Base-by-base conservation (phyloP, 306 rosid genomes). In the Trichosanthes cucumerina region DNA sequence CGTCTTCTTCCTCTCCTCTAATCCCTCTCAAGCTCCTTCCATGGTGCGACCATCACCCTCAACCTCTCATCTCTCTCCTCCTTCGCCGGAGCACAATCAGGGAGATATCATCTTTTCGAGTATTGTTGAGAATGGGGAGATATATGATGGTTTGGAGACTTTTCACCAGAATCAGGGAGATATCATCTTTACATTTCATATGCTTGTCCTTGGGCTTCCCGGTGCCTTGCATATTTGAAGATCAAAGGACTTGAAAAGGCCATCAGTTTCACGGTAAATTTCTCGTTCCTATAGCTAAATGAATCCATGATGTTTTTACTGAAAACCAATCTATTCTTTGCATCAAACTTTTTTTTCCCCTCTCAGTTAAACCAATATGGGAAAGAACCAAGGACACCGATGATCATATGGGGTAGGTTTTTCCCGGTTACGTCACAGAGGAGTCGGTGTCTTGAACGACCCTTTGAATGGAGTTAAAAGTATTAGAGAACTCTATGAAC, bases 181-280 rank as follows among this genome's bases (percentile, higher is more conserved):
- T 95, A 95, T 85, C 99, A 95, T 86, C 86, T 95, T 41, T 95
- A 91, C 53, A 53, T 91, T 81, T 92, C 99, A 15, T 95, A 91
- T 85, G 97, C 97, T 75, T 95, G 97, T 75, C 99, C 97, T 15
- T 95, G 97, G 99, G 99, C 99, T 81, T 88, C 88, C 54, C 87
- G 99, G 83, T 92, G 98, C 88, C 96, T 91, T 73, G 90, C 96
- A 47, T 93, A 84, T 85, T 87, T 93, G 90, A 86, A 83, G 76
- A 80, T 93, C 80, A 93, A 93, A 79, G 98, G 97, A 75, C 98
- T 93, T 72, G 82, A 88, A 56, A 93, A 88, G 79, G 89, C 96
- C 85, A 84, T 93, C 82, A 83, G 87, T 86, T 91, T 93, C 85
- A 77, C 97, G 84, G 97, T 93, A 82, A 12, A 41, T 24, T 24